Evolutionary conservation across 169 alveolate genomes (phyloP), one percentile per base, ranked within the genome.

Genomic region (Plasmodium billcollinsi): DNA sequence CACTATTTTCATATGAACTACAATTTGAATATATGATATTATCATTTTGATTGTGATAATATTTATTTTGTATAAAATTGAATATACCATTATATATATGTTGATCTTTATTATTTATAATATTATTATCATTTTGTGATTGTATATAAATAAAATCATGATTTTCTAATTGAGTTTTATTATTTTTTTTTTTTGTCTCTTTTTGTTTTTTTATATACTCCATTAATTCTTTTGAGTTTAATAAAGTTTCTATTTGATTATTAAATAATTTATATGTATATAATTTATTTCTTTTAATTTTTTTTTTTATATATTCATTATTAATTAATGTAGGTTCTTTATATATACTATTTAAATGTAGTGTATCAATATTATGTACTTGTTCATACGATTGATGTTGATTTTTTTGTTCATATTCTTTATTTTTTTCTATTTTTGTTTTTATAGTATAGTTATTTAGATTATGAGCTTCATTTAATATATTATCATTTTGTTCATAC

Each of bases 251-350:
- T 15, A 78, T 78, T 78, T 78, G 75, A 47, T 78, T 78, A 20
- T 78, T 78, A 5, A 78, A 50, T 15, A 78, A 29, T 50, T 78
- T 78, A 2, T 78, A 78, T 43, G 89, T 78, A 59, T 78, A 78
- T 39, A 78, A 52, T 78, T 70, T 65, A 70, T 56, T 78, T 78
- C 56, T 63, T 65, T 78, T 78, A n/a, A 78, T 78, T 78, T 78
- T 78, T 50, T 78, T 78, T 78, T 66, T 78, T 3, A 78, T 78
- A 66, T 78, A 78, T 33, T 78, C 89, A 58, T 78, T 78, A 66
- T 78, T 75, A n/a, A 78, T 59, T 78, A 78, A 58, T 5, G 89
- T 49, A 21, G 33, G 65, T 8, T 78, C 89, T 45, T 49, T 78
- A 43, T 66, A 21, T 24, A 78, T 14, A 7, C 78, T 54, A 14